Percentiles rank a stretch among this genome's conserved stretches.
Conservation (phyloP, 1,284 basidiomycete genomes). For the Microstroma glucosiphilum region DNA sequence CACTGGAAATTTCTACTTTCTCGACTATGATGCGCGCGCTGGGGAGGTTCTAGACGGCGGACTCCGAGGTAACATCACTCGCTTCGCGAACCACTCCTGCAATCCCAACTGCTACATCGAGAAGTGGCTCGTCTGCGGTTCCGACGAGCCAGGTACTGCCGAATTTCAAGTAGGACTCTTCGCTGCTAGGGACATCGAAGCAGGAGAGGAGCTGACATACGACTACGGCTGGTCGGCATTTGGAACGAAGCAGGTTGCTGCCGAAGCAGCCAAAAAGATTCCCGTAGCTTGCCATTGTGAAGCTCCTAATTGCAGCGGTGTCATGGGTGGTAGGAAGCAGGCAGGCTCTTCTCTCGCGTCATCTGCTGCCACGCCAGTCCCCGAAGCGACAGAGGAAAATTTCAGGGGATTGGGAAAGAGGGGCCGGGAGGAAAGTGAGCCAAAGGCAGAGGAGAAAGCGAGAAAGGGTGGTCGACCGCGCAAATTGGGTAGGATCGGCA, state of each 20-base stretch:
- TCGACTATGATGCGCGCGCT: slow-evolving; percentile 42
- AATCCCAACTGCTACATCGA: slow-evolving; percentile 44
- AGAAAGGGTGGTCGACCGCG: slow-evolving; percentile 16
- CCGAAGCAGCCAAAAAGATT: slow-evolving; percentile 14
- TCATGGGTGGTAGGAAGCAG: slow-evolving; percentile 36
- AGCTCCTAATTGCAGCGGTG: slow-evolving; percentile 32
- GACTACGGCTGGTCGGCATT: slow-evolving; percentile 44
- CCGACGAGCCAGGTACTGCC: slow-evolving; percentile 32
- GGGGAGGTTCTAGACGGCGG: slow-evolving; percentile 45
- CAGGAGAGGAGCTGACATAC: slow-evolving; percentile 45
- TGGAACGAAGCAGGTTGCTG: slow-evolving; percentile 27
- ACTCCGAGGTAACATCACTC: slow-evolving; percentile 40
- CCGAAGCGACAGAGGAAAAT: too few species aligned
- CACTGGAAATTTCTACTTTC: slow-evolving; percentile 39
- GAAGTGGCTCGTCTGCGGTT: slow-evolving; percentile 43
- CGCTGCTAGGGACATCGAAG: slow-evolving; percentile 37
- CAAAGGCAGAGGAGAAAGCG: not conserved
- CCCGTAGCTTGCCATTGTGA: slow-evolving; percentile 33
- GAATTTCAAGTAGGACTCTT: slow-evolving; percentile 46
- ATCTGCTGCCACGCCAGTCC: not conserved
- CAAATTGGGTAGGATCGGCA: not conserved
- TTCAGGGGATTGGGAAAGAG: too few species aligned
- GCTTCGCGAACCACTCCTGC: slow-evolving; percentile 47
- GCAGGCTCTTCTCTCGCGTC: slow-evolving; percentile 10
- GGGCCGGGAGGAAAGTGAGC: not conserved